A percentile compares a stretch with the other conserved stretches of the same genome.
phyloP scores from a whole-genome alignment of 768 basidiomycete genomes.

The Butyriboletus loyo region DNA sequence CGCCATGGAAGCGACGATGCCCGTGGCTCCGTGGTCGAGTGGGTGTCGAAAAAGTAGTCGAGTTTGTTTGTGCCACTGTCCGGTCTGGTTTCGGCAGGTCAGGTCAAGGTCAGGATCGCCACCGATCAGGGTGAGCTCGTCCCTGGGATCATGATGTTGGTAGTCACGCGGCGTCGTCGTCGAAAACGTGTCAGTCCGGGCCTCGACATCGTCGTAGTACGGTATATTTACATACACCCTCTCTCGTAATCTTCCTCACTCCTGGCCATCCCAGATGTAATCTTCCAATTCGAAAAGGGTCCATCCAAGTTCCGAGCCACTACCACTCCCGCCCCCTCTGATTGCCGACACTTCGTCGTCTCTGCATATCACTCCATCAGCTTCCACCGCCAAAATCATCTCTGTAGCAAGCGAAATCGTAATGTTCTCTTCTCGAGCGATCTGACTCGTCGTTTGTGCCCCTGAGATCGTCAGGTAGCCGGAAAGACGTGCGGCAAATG shows the following conservation, averaged over 20 bases:
- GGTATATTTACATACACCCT: slow-evolving; percentile 2
- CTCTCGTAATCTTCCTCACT: slow-evolving; percentile 5
- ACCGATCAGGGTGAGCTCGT: slow-evolving; percentile 17
- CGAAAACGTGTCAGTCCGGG: slow-evolving; percentile 24
- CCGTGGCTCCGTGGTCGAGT: slow-evolving; percentile 18
- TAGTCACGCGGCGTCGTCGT: slow-evolving; percentile 19
- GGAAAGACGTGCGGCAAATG: slow-evolving; percentile 68
- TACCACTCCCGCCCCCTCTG: slow-evolving; percentile 42
- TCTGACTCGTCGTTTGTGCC: slow-evolving; percentile 59
- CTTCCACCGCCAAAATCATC: slow-evolving; percentile 75
- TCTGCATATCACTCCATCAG: slow-evolving; percentile 65
- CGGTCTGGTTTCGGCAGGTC: slow-evolving; percentile 4
- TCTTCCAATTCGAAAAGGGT: slow-evolving; percentile 62
- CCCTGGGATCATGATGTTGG: neutral
- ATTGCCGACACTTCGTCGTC: slow-evolving; percentile 55
- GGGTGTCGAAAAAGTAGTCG: neutral
- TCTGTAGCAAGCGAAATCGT: slow-evolving; percentile 73
- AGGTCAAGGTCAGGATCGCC: slow-evolving; percentile 18
- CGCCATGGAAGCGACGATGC: slow-evolving; percentile 17
- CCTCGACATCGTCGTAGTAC: slow-evolving; percentile 11
- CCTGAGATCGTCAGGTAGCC: slow-evolving; percentile 49
- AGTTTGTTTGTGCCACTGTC: slow-evolving; percentile 1
- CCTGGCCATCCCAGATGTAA: slow-evolving; percentile 76
- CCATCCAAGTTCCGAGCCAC: slow-evolving; percentile 66
- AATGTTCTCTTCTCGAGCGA: slow-evolving; percentile 69